phyloP scores from a whole-genome alignment of 148 eudicot genomes.

The Camellia sinensis region DNA sequence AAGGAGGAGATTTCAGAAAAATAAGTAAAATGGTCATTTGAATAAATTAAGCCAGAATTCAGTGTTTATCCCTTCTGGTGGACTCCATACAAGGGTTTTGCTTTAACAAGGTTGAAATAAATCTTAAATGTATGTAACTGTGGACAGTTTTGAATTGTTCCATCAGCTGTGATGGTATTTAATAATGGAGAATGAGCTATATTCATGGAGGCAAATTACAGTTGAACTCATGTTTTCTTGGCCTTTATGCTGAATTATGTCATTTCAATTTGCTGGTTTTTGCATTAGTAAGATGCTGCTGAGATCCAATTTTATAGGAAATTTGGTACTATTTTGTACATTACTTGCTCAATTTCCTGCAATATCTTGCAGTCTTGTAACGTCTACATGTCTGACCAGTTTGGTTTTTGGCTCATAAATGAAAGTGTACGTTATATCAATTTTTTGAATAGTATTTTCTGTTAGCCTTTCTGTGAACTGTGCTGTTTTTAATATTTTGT shows the following conservation, averaged over 20 bases:
- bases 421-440: neutral
- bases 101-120: neutral
- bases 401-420: neutral
- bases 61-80: constrained; percentile 1
- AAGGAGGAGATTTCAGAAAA: neutral
- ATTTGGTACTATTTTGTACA: neutral
- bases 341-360: neutral
- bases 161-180: neutral
- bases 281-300: constrained; percentile 3
- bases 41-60: neutral
- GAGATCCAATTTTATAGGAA: neutral
- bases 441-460: neutral
- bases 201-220: neutral
- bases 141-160: neutral
- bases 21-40: too few species aligned
- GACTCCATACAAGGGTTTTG: neutral
- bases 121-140: neutral
- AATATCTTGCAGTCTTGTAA: neutral
- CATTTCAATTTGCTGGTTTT: neutral
- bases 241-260: neutral
- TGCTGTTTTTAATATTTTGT: neutral
- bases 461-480: neutral
- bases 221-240: neutral
- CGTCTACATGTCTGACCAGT: neutral
- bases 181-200: constrained; percentile 1